Evolutionary conservation across 2,329 filamentous ascomycete genomes (phyloP).

Genomic region (Stemphylium vesicarium): DNA sequence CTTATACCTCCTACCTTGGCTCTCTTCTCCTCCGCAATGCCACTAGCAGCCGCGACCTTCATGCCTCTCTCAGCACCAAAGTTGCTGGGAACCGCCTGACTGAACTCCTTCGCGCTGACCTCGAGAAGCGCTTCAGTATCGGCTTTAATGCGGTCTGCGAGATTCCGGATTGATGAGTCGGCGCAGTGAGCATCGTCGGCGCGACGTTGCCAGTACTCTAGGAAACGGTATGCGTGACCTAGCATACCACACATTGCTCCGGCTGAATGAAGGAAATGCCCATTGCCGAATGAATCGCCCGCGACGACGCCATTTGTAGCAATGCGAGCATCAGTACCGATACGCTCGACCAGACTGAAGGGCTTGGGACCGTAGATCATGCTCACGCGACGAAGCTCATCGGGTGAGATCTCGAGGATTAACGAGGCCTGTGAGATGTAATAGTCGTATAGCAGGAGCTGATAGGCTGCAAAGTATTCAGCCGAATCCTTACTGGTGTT

Average conservation of each 20-base stretch:
- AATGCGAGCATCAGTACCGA: slow-evolving; percentile 17
- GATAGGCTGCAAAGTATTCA: slow-evolving; percentile 24
- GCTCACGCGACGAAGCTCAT: slow-evolving; percentile 20
- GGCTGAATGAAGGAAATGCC: slow-evolving; percentile 22
- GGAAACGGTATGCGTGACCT: slow-evolving; percentile 21
- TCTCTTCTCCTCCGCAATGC: slow-evolving; percentile 15
- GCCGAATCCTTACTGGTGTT: slow-evolving; percentile 14
- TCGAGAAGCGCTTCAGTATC: slow-evolving; percentile 22
- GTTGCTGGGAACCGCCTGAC: slow-evolving; percentile 23
- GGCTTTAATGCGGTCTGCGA: slow-evolving; percentile 22
- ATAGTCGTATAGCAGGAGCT: slow-evolving; percentile 24
- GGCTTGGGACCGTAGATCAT: slow-evolving; percentile 26
- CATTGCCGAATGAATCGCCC: slow-evolving; percentile 25
- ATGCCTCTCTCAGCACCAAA: slow-evolving; percentile 20
- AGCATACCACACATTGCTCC: slow-evolving; percentile 28
- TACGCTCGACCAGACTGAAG: slow-evolving; percentile 25
- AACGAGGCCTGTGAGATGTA: slow-evolving; percentile 25
- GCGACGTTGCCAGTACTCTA: slow-evolving; percentile 24
- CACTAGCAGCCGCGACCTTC: slow-evolving; percentile 22
- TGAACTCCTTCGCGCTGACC: slow-evolving; percentile 29
- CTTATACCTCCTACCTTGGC: slow-evolving; percentile 10
- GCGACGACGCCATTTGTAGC: slow-evolving; percentile 22
- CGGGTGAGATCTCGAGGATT: slow-evolving; percentile 17
- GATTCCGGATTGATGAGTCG: slow-evolving; percentile 15
- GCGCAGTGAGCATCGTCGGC: slow-evolving; percentile 10